Base-by-base conservation (phyloP, 1,284 basidiomycete genomes). In the Ceratobasidium sp. region DNA sequence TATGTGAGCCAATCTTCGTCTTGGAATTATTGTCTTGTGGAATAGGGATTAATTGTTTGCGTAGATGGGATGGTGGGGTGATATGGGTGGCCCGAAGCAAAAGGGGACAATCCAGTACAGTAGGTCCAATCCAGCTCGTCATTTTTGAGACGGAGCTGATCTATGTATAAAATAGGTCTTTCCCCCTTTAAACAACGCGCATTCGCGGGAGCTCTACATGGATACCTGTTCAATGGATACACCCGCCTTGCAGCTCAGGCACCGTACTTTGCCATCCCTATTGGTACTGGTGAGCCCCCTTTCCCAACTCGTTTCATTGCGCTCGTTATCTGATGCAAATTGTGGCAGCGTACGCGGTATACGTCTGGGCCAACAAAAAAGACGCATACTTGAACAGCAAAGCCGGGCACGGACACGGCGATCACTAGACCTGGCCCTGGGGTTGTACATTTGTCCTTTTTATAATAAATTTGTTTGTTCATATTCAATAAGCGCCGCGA, bases 1-100 rank as follows among this genome's bases (percentile, higher is more conserved):
- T 79, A 66, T 22, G 76, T 76, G 56, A 76, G 65, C 59, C 65
- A 70, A 76, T 77, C 68, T 66, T 54, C 13, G 11, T 57, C 54
- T 22, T 29, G 29, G 29, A 40, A 59, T 76, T 68, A 76, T 32
- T 40, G 25, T 49, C 8, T 56, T 52, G 46, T 65, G 25, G 32
- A 7, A 51, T 29, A 43, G 66, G 29, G 8, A 11, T 67, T 32
- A 11, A 59, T 22, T 25, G 37, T 34, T 11, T 54, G 78, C 76
- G 67, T 82, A 97, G 95, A 92, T 89, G 85, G 87, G 92, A 75
- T 97, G 96, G 96, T 98, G 96, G 96, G 96, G 96, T 86, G 91
- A 93, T 85, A 89, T 90, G 83, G 86, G 86, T 68, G 88, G 88
- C 77, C 87, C 86, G 56, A 91, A 87, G 84, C 94, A 96, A 83